phyloP scores from a whole-genome alignment of 768 basidiomycete species.

The Pulveroboletus sp. region DNA sequence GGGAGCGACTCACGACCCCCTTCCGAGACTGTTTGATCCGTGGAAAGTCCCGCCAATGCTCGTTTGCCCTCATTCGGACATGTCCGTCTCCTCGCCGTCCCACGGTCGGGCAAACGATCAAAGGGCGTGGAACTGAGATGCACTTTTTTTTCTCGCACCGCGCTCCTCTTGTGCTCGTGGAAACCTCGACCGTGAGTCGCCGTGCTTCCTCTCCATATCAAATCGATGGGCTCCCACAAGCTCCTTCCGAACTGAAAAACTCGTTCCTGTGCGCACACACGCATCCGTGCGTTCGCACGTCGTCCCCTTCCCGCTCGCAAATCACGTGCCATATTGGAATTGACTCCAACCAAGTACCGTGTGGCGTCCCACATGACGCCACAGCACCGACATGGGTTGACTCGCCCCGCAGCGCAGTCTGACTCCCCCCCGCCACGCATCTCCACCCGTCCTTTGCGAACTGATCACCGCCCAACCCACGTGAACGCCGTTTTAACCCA shows the following conservation, averaged over 20 bases:
- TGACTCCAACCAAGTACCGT: too few relatives aligned
- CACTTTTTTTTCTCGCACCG: too few relatives aligned
- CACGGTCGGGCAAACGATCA: neutral
- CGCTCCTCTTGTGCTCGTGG: neutral
- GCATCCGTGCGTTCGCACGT: constrained; percentile 1
- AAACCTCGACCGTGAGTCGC: constrained; percentile 9
- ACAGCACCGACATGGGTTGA: too few relatives aligned
- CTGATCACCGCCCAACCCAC: neutral
- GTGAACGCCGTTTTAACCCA: constrained; percentile 2
- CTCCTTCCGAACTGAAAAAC: constrained; percentile 23
- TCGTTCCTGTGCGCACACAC: constrained; percentile 8
- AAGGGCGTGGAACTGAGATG: neutral
- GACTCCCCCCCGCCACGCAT: neutral
- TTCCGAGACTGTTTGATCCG: too few relatives aligned
- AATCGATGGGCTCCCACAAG: constrained; percentile 15
- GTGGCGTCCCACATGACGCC: too few relatives aligned
- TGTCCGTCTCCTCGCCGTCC: neutral
- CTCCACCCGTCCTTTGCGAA: neutral
- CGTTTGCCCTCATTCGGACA: neutral
- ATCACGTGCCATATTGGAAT: too few relatives aligned
- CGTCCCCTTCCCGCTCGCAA: constrained; percentile 1
- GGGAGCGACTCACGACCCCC: neutral
- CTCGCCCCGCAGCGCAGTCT: constrained; percentile 18
- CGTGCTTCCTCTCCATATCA: constrained; percentile 10
- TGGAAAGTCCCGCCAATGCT: neutral